Conservation (phyloP, 441 rosid genomes). For the Populus hybrid region DNA sequence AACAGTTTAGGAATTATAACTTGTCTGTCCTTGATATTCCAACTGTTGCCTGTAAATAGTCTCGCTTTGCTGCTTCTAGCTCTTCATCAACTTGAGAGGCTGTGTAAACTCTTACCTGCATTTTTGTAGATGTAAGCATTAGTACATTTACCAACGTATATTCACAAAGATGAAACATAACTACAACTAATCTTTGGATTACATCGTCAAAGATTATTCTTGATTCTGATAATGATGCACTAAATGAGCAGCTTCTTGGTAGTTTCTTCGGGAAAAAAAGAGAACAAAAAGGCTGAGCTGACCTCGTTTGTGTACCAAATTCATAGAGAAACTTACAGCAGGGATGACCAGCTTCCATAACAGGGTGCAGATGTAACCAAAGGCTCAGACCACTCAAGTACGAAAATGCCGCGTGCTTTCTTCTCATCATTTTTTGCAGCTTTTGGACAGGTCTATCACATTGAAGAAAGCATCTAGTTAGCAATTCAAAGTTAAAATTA, state of each 20-base stretch:
- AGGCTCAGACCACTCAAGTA: slow-evolving; percentile 75
- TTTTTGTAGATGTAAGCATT: background rate
- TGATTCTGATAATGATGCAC: background rate
- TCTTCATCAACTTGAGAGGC: slow-evolving; percentile 62
- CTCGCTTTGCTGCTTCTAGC: slow-evolving; percentile 68
- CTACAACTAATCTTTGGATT: background rate
- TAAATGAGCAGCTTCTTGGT: too few species aligned
- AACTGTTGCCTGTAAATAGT: slow-evolving; percentile 74
- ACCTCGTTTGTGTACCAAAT: background rate
- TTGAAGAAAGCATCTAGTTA: slow-evolving; percentile 8
- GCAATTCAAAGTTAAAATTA: background rate
- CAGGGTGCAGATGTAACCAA: slow-evolving; percentile 73
- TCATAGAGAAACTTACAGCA: slow-evolving; percentile 47
- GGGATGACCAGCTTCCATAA: slow-evolving; percentile 91
- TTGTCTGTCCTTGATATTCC: slow-evolving; percentile 58
- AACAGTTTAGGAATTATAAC: slow-evolving; percentile 66
- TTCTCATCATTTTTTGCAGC: slow-evolving; percentile 62
- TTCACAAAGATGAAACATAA: background rate
- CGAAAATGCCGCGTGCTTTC: slow-evolving; percentile 56
- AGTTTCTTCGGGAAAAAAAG: background rate
- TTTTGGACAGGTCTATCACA: slow-evolving; percentile 52
- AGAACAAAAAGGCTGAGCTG: background rate
- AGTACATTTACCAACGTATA: background rate
- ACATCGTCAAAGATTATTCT: background rate
- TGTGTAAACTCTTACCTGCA: slow-evolving; percentile 71